Evolutionary conservation across 2,329 filamentous ascomycete species (phyloP).

Genomic region (Ascochyta pisi): DNA sequence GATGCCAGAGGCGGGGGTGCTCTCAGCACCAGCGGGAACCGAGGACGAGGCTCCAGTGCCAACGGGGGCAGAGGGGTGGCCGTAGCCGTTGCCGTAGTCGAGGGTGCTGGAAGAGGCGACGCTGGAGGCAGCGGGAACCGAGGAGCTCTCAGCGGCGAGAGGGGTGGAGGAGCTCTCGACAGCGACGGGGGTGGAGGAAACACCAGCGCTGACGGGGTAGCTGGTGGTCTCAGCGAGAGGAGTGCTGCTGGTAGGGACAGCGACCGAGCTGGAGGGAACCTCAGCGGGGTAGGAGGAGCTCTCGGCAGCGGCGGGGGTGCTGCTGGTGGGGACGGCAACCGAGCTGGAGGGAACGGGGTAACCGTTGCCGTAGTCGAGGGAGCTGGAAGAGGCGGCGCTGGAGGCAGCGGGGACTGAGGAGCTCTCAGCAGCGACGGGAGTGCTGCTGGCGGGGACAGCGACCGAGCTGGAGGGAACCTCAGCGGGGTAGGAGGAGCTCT

Average conservation of each 20-base stretch:
- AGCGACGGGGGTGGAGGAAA: conserved; percentile 9
- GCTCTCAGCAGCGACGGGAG: conserved; percentile 6
- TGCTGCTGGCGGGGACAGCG: conserved; percentile 1
- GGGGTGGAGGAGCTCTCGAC: conserved; percentile 17
- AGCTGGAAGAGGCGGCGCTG: neutral
- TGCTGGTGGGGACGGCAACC: neutral
- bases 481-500: conserved; percentile 3
- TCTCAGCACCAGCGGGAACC: conserved; percentile 20
- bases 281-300: conserved; percentile 4
- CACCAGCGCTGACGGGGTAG: conserved; percentile 2
- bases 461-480: conserved; percentile 4
- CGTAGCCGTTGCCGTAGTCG: conserved; percentile 13
- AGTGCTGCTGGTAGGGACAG: neutral
- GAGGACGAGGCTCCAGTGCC: conserved; percentile 10
- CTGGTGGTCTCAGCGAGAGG: conserved; percentile 9
- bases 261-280: conserved; percentile 1
- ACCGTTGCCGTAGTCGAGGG: neutral
- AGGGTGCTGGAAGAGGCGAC: conserved; percentile 1
- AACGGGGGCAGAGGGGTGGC: conserved; percentile 9
- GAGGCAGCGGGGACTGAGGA: conserved; percentile 5
- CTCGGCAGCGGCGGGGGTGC: neutral
- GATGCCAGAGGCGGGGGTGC: conserved; percentile 25
- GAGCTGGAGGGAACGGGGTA: conserved; percentile 3
- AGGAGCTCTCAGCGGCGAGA: conserved; percentile 14
- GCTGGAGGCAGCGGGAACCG: conserved; percentile 15